These are phyloP conservation scores for Claviceps quebecensis DNA, from an alignment of 2,329 filamentous ascomycete genomes.

Conservation along the genomic window DNA sequence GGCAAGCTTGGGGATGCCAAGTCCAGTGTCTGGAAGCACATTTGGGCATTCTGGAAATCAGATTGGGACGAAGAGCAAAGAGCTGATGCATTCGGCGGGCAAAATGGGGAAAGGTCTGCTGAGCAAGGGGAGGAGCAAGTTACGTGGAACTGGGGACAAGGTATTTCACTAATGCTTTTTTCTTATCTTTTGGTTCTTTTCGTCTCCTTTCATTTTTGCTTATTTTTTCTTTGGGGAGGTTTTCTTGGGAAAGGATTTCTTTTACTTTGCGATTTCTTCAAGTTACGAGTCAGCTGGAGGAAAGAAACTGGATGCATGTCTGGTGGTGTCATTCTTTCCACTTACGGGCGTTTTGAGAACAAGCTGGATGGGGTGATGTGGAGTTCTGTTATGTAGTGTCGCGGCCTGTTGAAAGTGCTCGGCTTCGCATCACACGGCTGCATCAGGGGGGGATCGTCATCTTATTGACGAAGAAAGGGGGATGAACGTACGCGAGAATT, in stretches of 20 bases:
- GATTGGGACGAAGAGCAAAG: constrained; percentile 75
- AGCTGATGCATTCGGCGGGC: constrained; percentile 72
- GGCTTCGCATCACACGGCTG: neutral
- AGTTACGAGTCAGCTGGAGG: neutral
- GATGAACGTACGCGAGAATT: constrained; percentile 16
- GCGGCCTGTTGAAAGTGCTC: constrained; percentile 3
- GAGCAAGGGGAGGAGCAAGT: constrained; percentile 78
- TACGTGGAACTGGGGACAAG: constrained; percentile 66
- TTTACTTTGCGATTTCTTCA: too few relatives aligned
- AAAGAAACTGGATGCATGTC: neutral
- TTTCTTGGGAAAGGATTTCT: neutral
- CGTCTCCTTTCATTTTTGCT: neutral
- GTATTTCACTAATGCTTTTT: constrained; percentile 57
- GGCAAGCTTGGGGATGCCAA: constrained; percentile 20
- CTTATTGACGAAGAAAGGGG: constrained; percentile 17
- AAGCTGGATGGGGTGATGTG: neutral
- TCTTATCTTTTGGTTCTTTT: constrained; percentile 15
- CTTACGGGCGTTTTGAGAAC: neutral
- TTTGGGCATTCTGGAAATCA: constrained; percentile 45
- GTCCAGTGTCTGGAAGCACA: constrained; percentile 27
- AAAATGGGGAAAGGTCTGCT: constrained; percentile 84
- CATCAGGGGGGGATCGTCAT: constrained; percentile 12
- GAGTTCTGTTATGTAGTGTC: neutral
- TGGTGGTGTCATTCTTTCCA: neutral
- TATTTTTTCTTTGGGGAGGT: constrained; percentile 1